A percentile compares a stretch with the other conserved stretches of the same genome.
phyloP scores from a whole-genome alignment of 2,329 filamentous ascomycete genomes.

The Colletotrichum theobromicola region DNA sequence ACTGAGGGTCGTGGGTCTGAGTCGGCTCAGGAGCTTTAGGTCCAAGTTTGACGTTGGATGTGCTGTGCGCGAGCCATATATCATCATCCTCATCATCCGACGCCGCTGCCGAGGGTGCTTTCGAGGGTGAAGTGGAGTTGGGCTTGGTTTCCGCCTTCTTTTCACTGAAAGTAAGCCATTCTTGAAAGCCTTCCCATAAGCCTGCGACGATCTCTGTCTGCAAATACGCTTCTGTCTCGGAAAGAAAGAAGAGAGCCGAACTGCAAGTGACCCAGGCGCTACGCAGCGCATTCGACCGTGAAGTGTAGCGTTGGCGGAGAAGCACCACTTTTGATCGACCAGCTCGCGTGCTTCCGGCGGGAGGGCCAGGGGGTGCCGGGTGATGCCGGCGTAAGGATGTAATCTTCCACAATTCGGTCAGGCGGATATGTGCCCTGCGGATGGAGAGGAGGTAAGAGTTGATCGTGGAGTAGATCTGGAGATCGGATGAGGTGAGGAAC shows the following conservation, averaged over 20 bases:
- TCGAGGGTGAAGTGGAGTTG: background rate
- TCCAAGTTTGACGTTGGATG: slow-evolving; percentile 19
- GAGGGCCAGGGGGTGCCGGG: slow-evolving; percentile 72
- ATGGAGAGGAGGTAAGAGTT: slow-evolving; percentile 88
- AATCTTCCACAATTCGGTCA: slow-evolving; percentile 87
- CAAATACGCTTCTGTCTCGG: slow-evolving; percentile 85
- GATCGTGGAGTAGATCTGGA: slow-evolving; percentile 82
- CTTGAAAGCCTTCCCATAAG: slow-evolving; percentile 80
- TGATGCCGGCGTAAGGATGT: slow-evolving; percentile 79
- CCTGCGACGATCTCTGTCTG: slow-evolving; percentile 87
- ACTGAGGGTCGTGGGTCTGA: slow-evolving; percentile 78
- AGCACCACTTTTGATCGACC: slow-evolving; percentile 65
- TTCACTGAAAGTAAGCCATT: slow-evolving; percentile 68
- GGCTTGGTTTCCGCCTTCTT: slow-evolving; percentile 9
- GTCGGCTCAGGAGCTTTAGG: slow-evolving; percentile 22
- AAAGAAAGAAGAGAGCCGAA: slow-evolving; percentile 86
- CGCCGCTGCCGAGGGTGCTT: background rate
- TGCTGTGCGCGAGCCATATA: slow-evolving; percentile 43
- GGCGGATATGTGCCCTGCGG: slow-evolving; percentile 81
- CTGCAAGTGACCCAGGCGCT: slow-evolving; percentile 90
- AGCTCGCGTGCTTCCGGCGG: slow-evolving; percentile 63
- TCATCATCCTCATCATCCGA: slow-evolving; percentile 33
- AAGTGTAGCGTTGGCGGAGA: slow-evolving; percentile 68
- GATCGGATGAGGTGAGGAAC: slow-evolving; percentile 78
- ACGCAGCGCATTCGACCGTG: slow-evolving; percentile 72